Base-by-base conservation (phyloP, 805 yeast species). In the Candida ipomoeae region DNA sequence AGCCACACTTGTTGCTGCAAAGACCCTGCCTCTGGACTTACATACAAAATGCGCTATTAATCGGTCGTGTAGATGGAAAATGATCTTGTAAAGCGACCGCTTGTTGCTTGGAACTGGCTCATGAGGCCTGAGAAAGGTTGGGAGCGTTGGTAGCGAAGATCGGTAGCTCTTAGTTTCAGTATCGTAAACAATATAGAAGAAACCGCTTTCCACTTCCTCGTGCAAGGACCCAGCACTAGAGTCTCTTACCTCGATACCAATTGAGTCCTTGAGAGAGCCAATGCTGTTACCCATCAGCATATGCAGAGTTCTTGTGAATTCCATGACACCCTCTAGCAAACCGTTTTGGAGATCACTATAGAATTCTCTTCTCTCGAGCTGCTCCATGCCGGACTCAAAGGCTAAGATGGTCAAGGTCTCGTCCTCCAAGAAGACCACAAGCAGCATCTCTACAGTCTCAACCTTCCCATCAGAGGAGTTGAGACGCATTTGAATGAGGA, bases 31-130 rank as follows among this genome's bases (percentile, higher is more conserved):
- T 20, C 60, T 59, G 11, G 60, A 55, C 21, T 62, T 63, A 41
- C 59, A 51, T 41, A 68, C 50, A 47, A 70, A 70, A 31, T 72
- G 56, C 36, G 64, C 65, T 7, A 58, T 56, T 34, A 73, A 56
- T 49, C 71, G 72, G 52, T 72, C 74, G 54, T 73, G 78, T 17
- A 73, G 60, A 47, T 69, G 68, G 40, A 65, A 70, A 53, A 35
- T 58, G 33, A 34, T 43, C 17, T 48, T 47, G 29, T 34, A 38
- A 15, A 42, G 17, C 6, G 37, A n/a, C 13, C 32, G 18, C 34
- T 29, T 33, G 20, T 26, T 10, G 18, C n/a, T 18, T 18, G 26
- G 20, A n/a, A 7, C 34, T n/a, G 43, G 43, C 21, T 26, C 36
- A 13, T 14, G 40, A 32, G 43, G 50, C 32, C 26, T 37, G 38